A percentile compares a stretch with the other conserved stretches of the same genome.
Conservation (phyloP, 306 rosid genomes). For the Abrus precatorius region DNA sequence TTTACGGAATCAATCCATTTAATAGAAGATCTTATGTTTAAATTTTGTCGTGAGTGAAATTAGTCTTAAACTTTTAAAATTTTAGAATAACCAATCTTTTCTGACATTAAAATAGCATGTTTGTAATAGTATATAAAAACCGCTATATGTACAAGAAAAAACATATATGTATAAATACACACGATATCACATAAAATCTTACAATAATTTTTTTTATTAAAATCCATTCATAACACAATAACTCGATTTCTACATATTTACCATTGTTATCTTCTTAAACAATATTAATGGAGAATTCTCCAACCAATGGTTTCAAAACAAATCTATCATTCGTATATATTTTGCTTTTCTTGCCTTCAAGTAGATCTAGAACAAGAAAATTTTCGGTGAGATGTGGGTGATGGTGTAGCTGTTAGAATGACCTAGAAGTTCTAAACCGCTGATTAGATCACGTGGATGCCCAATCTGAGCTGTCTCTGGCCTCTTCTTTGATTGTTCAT, state of each 20-base stretch:
- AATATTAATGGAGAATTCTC: background rate
- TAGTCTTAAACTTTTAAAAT: too few species aligned
- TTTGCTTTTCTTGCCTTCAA: background rate
- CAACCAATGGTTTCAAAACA: background rate
- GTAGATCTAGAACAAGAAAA: conserved; percentile 32
- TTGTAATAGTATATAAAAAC: background rate
- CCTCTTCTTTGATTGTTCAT: conserved; percentile 2
- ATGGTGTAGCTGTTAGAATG: conserved; percentile 45
- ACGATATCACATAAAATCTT: background rate
- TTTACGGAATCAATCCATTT: too few species aligned
- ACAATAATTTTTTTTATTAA: background rate
- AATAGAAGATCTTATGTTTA: too few species aligned
- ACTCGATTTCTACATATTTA: background rate
- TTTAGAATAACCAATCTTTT: too few species aligned
- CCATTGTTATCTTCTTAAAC: background rate
- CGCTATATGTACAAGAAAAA: background rate
- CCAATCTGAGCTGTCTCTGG: conserved; percentile 51
- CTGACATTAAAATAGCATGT: too few species aligned
- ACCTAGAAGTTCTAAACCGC: conserved; percentile 61
- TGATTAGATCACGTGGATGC: conserved; percentile 74
- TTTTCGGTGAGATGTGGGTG: background rate
- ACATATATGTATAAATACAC: background rate
- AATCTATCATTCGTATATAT: background rate
- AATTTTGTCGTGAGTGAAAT: too few species aligned
- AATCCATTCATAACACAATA: background rate